Conservation (phyloP, 768 basidiomycete species). For the Boletus speciosus region DNA sequence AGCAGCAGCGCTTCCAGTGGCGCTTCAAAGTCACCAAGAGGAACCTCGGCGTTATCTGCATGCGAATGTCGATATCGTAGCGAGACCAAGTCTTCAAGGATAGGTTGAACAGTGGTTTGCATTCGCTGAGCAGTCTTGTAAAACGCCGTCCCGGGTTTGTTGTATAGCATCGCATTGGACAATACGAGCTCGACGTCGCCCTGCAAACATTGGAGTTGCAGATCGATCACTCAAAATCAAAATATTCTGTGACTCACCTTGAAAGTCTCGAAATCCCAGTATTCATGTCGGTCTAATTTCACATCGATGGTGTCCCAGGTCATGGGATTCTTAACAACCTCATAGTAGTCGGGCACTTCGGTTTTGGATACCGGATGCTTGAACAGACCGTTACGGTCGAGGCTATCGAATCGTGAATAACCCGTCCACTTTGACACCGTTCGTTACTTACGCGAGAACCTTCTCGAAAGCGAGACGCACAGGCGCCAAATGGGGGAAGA, state of each 20-base stretch:
- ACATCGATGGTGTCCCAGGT: constrained; percentile 78
- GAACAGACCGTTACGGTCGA: constrained; percentile 75
- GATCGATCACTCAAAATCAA: not conserved
- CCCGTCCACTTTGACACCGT: not conserved
- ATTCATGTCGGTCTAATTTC: constrained; percentile 80
- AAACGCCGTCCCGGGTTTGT: constrained; percentile 66
- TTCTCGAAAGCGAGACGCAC: constrained; percentile 66
- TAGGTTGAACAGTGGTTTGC: constrained; percentile 38
- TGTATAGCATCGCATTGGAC: constrained; percentile 84
- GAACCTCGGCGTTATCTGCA: constrained; percentile 2
- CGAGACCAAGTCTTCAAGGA: constrained; percentile 30
- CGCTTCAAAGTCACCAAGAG: constrained; percentile 74
- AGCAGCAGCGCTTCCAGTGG: constrained; percentile 54
- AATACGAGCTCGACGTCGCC: constrained; percentile 81
- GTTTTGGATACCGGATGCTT: constrained; percentile 74
- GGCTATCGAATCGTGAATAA: constrained; percentile 39
- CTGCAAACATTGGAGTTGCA: constrained; percentile 34
- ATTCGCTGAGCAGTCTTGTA: constrained; percentile 70
- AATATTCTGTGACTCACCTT: constrained; percentile 40
- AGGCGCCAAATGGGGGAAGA: constrained; percentile 64
- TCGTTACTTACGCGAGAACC: constrained; percentile 59
- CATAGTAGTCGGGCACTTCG: constrained; percentile 89
- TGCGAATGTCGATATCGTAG: constrained; percentile 16
- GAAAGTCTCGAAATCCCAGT: constrained; percentile 74
- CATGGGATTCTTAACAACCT: constrained; percentile 84